Evolutionary conservation across 345 rosid species (phyloP).

Genomic region (Brassica carinata): DNA sequence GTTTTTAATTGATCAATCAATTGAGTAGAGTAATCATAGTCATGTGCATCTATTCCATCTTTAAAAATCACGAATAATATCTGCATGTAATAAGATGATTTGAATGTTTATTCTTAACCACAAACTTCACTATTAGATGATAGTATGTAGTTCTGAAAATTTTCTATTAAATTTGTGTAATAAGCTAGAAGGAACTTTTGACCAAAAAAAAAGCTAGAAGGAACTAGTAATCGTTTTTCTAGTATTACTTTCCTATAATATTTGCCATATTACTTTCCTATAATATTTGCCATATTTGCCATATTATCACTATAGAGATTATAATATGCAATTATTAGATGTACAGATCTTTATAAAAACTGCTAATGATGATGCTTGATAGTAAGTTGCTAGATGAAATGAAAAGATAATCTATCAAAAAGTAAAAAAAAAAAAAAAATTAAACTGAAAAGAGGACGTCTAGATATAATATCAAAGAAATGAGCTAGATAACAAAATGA

Average conservation of each 20-base stretch:
- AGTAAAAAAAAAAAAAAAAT: constrained; percentile 14
- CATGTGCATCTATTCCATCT: constrained; percentile 25
- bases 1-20: background rate
- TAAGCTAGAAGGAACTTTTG: background rate
- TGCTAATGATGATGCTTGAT: constrained; percentile 25
- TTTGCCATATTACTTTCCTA: background rate
- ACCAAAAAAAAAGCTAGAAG: no score
- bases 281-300: background rate
- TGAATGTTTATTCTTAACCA: background rate
- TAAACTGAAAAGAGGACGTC: constrained; percentile 33
- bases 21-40: constrained; percentile 8
- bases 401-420: constrained; percentile 10
- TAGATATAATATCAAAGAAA: constrained; percentile 23
- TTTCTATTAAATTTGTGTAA: background rate
- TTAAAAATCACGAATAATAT: constrained; percentile 1
- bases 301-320: no score
- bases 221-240: background rate
- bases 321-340: background rate
- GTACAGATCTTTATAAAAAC: background rate
- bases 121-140: background rate
- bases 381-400: constrained; percentile 21
- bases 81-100: background rate
- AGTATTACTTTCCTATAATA: background rate
- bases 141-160: background rate
- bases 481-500: constrained; percentile 25